Percentiles rank a stretch among this genome's conserved stretches.
phyloP scores from a whole-genome alignment of 2,329 filamentous ascomycete species.

The Dothideomycetes sp. region DNA sequence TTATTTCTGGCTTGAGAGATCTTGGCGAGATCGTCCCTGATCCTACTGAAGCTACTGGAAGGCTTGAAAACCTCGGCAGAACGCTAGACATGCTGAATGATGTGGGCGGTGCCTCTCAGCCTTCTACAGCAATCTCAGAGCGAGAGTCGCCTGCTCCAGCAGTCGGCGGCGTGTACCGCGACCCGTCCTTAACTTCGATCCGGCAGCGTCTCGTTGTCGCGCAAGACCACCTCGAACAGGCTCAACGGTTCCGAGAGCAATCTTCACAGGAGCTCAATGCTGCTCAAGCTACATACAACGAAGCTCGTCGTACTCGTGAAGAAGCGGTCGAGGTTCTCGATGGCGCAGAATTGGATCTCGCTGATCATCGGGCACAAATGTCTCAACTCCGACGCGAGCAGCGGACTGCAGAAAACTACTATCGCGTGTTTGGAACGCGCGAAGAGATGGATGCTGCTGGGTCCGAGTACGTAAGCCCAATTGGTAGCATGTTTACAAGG shows the following conservation, averaged over 20 bases:
- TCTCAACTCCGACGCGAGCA: slow-evolving; percentile 23
- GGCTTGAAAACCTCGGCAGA: slow-evolving; percentile 17
- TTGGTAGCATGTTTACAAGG: slow-evolving; percentile 35
- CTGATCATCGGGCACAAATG: slow-evolving; percentile 18
- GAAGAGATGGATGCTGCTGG: slow-evolving; percentile 34
- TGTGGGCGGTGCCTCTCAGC: not conserved
- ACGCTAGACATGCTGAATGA: slow-evolving; percentile 18
- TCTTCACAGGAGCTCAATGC: slow-evolving; percentile 15
- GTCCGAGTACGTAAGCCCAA: slow-evolving; percentile 38
- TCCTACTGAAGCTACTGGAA: slow-evolving; percentile 17
- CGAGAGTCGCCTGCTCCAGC: slow-evolving; percentile 4
- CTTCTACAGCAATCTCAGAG: not conserved
- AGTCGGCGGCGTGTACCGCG: slow-evolving; percentile 8
- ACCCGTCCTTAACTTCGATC: slow-evolving; percentile 15
- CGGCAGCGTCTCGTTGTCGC: slow-evolving; percentile 21
- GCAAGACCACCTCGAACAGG: slow-evolving; percentile 19
- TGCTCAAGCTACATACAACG: slow-evolving; percentile 5
- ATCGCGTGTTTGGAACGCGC: slow-evolving; percentile 33
- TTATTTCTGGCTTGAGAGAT: slow-evolving; percentile 24
- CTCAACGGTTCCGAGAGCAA: slow-evolving; percentile 20
- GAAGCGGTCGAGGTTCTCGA: slow-evolving; percentile 14
- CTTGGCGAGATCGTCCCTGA: slow-evolving; percentile 24
- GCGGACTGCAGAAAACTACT: slow-evolving; percentile 25
- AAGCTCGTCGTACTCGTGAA: slow-evolving; percentile 7
- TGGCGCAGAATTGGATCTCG: slow-evolving; percentile 20